Evolutionary conservation across 495 filamentous ascomycete species (phyloP), one percentile per base, ranked within the genome.

Genomic region (Aspergillus diversus): DNA sequence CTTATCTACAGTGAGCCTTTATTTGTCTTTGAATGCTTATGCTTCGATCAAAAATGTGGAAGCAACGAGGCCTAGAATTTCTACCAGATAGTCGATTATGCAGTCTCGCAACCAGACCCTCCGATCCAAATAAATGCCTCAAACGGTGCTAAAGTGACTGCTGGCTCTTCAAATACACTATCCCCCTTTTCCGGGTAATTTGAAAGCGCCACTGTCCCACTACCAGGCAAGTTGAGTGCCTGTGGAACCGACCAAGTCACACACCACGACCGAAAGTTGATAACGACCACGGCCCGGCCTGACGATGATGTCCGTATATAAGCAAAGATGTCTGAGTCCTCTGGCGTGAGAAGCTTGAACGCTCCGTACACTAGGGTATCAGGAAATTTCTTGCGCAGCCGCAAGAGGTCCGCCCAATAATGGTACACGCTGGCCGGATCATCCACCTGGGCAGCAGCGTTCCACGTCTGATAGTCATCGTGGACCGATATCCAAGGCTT

Each of bases 401-500:
- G 65, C 34, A 84, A 35, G 16, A 76, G 63, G 32, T 64, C 61
- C 34, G 74, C 74, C 75, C 77, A 86, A 58, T 79, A 86, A 1
- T 64, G 59, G 63, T 80, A 69, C 16, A 83, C 71, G 21, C 63
- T 66, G 13, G 71, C 53, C 5, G 46, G 57, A 54, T 78, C 70
- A 12, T 54, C 58, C n/a, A 65, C 66, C 60, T 84, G 81, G 8
- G 60, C 53, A 11, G 71, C 69, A 21, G 72, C 79, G 59, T 83
- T 84, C 67, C 74, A 69, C 8, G 65, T 56, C 4, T 35, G 33
- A 53, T 81, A 79, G 48, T 80, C 72, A 27, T 83, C 79, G 66
- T 85, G 77, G 31, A 81, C 71, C 4, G 77, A 70, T 73, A 86
- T 84, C 84, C 84, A 86, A 0, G 84, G 78, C 31, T 73, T 71